Evolutionary conservation across 2,329 filamentous ascomycete species (phyloP).

Genomic region (Fusarium sp.): DNA sequence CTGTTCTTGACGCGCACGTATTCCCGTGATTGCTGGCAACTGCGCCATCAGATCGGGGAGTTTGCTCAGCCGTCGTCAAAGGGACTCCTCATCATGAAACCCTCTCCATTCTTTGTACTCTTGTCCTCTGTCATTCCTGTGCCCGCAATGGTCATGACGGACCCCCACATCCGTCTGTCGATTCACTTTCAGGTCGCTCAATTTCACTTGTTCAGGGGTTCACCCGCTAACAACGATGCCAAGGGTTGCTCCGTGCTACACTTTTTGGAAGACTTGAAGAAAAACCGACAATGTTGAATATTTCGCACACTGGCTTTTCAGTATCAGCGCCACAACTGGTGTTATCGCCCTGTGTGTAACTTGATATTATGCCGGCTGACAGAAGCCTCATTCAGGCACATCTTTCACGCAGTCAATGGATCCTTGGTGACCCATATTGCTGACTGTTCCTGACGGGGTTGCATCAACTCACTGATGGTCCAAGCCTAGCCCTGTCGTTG

Average conservation of each 20-base stretch:
- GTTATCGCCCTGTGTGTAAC: not conserved
- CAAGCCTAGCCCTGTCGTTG: slow-evolving; percentile 1
- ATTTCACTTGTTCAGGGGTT: slow-evolving; percentile 31
- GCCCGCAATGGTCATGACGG: not conserved
- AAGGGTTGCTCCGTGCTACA: not conserved
- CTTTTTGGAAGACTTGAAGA: not conserved
- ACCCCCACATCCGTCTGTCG: slow-evolving; percentile 19
- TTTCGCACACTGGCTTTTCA: not conserved
- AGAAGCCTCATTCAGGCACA: not conserved
- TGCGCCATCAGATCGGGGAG: not conserved
- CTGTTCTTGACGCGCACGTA: slow-evolving; percentile 5
- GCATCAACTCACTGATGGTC: slow-evolving; percentile 10
- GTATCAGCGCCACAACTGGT: not conserved
- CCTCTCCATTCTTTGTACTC: not conserved
- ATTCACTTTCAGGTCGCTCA: slow-evolving; percentile 19
- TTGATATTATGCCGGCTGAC: not conserved
- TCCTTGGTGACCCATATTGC: not conserved
- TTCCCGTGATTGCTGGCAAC: not conserved
- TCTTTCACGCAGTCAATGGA: not conserved
- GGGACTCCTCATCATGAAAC: not conserved
- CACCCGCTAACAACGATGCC: not conserved
- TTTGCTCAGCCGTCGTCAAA: not conserved
- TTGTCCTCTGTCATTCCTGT: not conserved
- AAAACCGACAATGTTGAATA: not conserved
- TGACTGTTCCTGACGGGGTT: slow-evolving; percentile 9